Evolutionary conservation across 2,329 filamentous ascomycete species (phyloP).

Genomic region (Raffaelea ambrosiae): DNA sequence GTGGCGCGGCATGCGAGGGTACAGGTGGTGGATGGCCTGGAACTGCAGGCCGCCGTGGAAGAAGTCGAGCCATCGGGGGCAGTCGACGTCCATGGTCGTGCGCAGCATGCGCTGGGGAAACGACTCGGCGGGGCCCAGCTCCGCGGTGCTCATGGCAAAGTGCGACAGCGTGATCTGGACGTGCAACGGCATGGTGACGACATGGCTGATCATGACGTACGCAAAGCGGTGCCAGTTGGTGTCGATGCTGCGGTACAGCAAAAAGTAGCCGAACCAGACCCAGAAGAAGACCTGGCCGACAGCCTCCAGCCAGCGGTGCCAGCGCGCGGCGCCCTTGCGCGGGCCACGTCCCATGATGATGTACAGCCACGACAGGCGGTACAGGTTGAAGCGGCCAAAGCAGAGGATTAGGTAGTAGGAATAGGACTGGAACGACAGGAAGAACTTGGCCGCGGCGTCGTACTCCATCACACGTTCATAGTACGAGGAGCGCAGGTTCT

Average conservation of each 20-base stretch:
- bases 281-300: conserved; percentile 73
- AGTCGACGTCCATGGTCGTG: conserved; percentile 91
- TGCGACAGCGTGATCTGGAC: conserved; percentile 87
- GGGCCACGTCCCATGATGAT: conserved; percentile 63
- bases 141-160: conserved; percentile 87
- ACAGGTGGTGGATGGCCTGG: conserved; percentile 81
- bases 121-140: conserved; percentile 74
- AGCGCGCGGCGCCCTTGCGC: conserved; percentile 67
- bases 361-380: conserved; percentile 71
- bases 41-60: conserved; percentile 86
- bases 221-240: conserved; percentile 58
- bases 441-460: conserved; percentile 61
- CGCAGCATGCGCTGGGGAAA: conserved; percentile 87
- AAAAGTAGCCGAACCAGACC: conserved; percentile 76
- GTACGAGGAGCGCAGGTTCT: conserved; percentile 67
- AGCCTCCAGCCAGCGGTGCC: conserved; percentile 77
- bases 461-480: conserved; percentile 75
- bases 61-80: conserved; percentile 80
- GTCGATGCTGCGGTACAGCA: conserved; percentile 67
- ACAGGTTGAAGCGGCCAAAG: conserved; percentile 82
- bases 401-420: conserved; percentile 75
- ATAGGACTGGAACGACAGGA: conserved; percentile 69
- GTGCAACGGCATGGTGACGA: conserved; percentile 73
- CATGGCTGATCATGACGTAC: conserved; percentile 73
- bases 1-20: conserved; percentile 74